These are phyloP conservation scores for Pyrenophora seminiperda DNA, from an alignment of 2,329 filamentous ascomycete species.

Conservation along the genomic window DNA sequence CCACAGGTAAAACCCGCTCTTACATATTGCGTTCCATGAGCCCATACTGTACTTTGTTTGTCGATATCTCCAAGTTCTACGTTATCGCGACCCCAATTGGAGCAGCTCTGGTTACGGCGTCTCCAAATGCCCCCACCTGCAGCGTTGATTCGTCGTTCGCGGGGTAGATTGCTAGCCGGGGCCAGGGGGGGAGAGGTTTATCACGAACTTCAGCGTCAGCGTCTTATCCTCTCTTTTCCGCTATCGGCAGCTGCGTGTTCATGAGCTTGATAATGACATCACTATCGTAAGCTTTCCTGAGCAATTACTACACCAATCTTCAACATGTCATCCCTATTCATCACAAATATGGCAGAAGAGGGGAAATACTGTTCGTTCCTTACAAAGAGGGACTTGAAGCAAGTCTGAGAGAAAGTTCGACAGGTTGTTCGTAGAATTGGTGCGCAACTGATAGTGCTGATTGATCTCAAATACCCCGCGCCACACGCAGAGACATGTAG, in stretches of 20 bases:
- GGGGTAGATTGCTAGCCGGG: conserved; percentile 15
- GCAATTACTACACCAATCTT: too few relatives aligned
- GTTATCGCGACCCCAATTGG: conserved; percentile 12
- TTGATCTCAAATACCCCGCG: too few relatives aligned
- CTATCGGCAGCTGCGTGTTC: conserved; percentile 7
- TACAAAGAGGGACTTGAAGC: too few relatives aligned
- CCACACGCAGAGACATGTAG: conserved; percentile 4
- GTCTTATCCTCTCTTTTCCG: conserved; percentile 2
- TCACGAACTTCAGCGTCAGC: conserved; percentile 1
- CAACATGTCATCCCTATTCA: too few relatives aligned
- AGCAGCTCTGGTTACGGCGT: not conserved
- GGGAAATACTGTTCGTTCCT: too few relatives aligned
- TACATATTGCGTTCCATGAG: too few relatives aligned
- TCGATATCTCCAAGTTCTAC: conserved; percentile 12
- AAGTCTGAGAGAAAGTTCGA: too few relatives aligned
- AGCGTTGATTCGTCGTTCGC: conserved; percentile 6
- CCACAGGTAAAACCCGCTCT: too few relatives aligned
- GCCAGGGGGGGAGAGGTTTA: conserved; percentile 5
- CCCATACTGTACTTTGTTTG: not conserved
- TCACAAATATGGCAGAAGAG: too few relatives aligned
- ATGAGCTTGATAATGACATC: conserved; percentile 7
- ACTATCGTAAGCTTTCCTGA: too few relatives aligned
- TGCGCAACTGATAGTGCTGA: too few relatives aligned
- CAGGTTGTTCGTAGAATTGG: too few relatives aligned
- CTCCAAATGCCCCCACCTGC: not conserved